These are phyloP conservation scores for Cryphonectria nitschkei DNA, from an alignment of 2,329 filamentous ascomycete species.

Conservation along the genomic window DNA sequence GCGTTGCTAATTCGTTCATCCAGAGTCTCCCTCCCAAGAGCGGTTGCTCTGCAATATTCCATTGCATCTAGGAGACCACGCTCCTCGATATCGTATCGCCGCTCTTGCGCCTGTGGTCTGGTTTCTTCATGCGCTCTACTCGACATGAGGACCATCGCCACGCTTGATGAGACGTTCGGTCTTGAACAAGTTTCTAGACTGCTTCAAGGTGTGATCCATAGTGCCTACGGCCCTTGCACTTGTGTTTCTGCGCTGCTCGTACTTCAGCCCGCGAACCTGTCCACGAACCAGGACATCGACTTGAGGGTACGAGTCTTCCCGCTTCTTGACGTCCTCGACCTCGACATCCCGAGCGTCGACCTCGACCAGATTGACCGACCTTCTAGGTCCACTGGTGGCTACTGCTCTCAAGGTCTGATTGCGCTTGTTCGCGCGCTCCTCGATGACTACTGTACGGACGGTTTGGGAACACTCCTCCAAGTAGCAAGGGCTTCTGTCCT, in stretches of 20 bases:
- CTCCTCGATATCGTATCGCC: neutral
- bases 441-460: neutral
- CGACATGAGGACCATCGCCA: neutral
- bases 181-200: neutral
- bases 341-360: constrained; percentile 3
- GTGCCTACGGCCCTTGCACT: neutral
- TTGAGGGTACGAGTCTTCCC: neutral
- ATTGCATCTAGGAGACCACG: neutral
- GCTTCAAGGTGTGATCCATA: neutral
- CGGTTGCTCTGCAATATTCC: neutral
- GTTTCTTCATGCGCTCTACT: constrained; percentile 7
- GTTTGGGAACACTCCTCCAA: neutral
- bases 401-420: neutral
- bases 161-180: neutral
- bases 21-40: neutral
- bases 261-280: neutral
- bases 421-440: constrained; percentile 12
- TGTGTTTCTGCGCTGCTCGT: constrained; percentile 5
- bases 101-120: neutral
- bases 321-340: neutral
- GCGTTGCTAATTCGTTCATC: neutral
- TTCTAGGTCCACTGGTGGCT: neutral
- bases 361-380: constrained; percentile 4
- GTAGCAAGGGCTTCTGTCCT: neutral
- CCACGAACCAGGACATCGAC: neutral